Evolutionary conservation across 176 grass and related monocot genomes (phyloP).

Genomic region (Musa acuminata): DNA sequence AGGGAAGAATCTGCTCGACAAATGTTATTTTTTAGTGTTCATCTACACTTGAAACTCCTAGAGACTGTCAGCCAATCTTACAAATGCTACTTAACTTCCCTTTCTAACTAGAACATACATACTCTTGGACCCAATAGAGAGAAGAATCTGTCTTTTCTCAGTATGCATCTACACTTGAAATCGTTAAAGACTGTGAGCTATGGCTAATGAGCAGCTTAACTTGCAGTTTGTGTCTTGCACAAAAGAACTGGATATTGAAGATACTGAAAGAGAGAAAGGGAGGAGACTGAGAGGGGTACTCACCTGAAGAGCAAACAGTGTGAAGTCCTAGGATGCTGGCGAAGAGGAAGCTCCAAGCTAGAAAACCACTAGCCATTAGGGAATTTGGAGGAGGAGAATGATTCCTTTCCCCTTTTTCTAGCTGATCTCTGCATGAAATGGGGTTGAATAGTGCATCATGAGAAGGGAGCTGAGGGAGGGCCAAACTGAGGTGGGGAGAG

Average conservation of each 20-base stretch:
- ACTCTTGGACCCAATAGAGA: neutral
- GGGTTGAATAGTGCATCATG: slow-evolving; percentile 1
- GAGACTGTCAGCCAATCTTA: neutral
- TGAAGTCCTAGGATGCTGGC: slow-evolving; percentile 23
- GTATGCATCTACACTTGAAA: neutral
- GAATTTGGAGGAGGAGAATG: neutral
- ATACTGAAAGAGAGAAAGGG: neutral
- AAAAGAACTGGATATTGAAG: neutral
- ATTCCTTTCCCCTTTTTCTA: neutral
- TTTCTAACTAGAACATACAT: neutral
- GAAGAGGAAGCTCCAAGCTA: slow-evolving; percentile 25
- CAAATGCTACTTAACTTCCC: no score
- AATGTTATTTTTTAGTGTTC: neutral
- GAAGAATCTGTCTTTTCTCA: neutral
- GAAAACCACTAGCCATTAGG: slow-evolving; percentile 26
- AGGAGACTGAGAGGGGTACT: slow-evolving; percentile 4
- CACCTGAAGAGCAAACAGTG: slow-evolving; percentile 37
- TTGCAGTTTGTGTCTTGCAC: neutral
- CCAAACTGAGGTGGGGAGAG: neutral
- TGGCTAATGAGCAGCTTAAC: neutral
- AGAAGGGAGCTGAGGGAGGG: neutral
- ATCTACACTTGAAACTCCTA: neutral
- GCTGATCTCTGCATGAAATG: slow-evolving; percentile 4
- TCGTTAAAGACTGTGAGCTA: neutral
- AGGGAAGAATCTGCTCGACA: neutral